These are phyloP conservation scores for Oemleria cerasiformis DNA, from an alignment of 306 rosid genomes.

Conservation along the genomic window DNA sequence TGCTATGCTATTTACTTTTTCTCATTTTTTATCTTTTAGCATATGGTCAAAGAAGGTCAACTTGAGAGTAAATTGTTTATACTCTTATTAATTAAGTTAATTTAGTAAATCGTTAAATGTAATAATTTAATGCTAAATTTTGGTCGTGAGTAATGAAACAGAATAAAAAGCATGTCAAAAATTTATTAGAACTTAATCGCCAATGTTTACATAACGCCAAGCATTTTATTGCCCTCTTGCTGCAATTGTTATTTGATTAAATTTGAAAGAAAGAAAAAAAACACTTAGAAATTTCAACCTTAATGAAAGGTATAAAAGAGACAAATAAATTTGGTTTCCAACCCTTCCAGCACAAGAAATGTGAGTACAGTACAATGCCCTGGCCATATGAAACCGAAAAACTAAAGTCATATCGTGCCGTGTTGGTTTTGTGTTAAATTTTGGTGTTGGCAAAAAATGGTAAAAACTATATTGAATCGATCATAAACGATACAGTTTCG, in stretches of 20 bases:
- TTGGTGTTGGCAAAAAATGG: too few species aligned
- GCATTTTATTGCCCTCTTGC: slow-evolving; percentile 1
- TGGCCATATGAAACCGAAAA: too few species aligned
- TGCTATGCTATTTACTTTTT: neutral
- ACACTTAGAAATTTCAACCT: neutral
- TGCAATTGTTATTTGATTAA: slow-evolving; percentile 1
- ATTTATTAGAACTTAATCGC: neutral
- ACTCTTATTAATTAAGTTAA: slow-evolving; percentile 1
- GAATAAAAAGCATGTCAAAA: neutral
- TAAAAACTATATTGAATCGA: too few species aligned
- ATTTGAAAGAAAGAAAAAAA: neutral
- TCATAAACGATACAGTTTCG: too few species aligned
- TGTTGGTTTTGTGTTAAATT: too few species aligned
- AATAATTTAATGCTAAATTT: slow-evolving; percentile 15
- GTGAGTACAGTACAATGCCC: neutral
- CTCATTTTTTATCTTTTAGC: neutral
- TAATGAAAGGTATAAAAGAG: neutral
- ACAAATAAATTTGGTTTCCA: neutral
- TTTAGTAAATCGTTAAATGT: slow-evolving; percentile 6
- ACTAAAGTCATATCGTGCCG: too few species aligned
- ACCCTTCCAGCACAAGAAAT: neutral
- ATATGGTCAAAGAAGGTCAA: neutral
- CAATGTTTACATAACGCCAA: slow-evolving; percentile 8
- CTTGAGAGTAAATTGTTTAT: neutral
- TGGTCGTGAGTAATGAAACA: slow-evolving; percentile 13